These are phyloP conservation scores for Naumovozyma baii DNA, from an alignment of 805 yeast species.

Conservation along the genomic window DNA sequence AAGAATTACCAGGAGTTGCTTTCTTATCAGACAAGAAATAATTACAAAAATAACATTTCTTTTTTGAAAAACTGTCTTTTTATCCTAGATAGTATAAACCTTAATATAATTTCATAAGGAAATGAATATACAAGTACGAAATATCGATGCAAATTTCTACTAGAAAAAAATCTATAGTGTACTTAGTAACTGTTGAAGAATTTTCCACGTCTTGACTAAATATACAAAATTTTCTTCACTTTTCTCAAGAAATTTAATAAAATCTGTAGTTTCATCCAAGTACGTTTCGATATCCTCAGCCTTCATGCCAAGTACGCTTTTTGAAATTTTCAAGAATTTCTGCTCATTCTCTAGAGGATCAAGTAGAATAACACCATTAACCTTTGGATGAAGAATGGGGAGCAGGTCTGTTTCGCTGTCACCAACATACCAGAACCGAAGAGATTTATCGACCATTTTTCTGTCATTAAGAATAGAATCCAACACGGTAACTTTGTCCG, in stretches of 20 bases:
- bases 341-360: conserved; percentile 13
- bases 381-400: conserved; percentile 19
- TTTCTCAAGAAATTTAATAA: conserved; percentile 7
- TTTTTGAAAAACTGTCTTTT: no score
- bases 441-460: not conserved
- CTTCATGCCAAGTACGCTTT: conserved; percentile 10
- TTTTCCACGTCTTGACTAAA: conserved; percentile 17
- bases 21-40: conserved; percentile 70
- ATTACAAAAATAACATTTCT: conserved; percentile 7
- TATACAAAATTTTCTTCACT: conserved; percentile 7
- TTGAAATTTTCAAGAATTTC: conserved; percentile 15
- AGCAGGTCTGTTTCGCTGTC: conserved; percentile 29
- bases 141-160: no score
- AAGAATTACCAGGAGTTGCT: conserved; percentile 94
- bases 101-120: not conserved
- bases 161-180: no score
- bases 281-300: conserved; percentile 1
- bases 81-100: no score
- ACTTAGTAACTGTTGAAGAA: conserved; percentile 1
- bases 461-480: conserved; percentile 5
- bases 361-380: conserved; percentile 21
- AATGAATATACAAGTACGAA: no score
- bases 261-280: conserved; percentile 2
- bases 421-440: conserved; percentile 25
- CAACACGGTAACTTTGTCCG: conserved; percentile 18